Conservation (phyloP, 140 eudicot genomes). For the Erigeron philadelphicus region DNA sequence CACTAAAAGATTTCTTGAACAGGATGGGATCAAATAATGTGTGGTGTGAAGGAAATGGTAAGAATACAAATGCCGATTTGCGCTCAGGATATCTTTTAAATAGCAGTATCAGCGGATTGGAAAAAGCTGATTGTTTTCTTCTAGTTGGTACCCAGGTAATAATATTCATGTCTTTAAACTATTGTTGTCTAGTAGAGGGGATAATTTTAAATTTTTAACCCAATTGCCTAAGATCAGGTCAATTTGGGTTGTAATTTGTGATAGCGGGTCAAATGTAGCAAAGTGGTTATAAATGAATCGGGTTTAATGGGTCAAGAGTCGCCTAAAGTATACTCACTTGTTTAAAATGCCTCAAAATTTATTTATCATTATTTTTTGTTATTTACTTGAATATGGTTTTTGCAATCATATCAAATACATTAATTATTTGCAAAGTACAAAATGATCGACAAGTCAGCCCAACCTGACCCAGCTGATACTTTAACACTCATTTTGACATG, state of each 20-base stretch:
- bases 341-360: not conserved
- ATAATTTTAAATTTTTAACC: not conserved
- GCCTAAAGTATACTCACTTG: not conserved
- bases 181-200: not conserved
- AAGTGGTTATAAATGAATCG: not conserved
- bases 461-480: not conserved
- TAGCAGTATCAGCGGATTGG: constrained; percentile 72
- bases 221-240: not conserved
- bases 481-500: too few species aligned
- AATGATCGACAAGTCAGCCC: not conserved
- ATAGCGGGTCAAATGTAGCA: not conserved
- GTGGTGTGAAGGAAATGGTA: constrained; percentile 91
- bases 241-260: not conserved
- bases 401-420: not conserved
- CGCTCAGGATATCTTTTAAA: constrained; percentile 85
- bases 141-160: constrained; percentile 91
- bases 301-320: not conserved
- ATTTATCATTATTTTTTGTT: not conserved
- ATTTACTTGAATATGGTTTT: not conserved
- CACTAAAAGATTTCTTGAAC: constrained; percentile 80
- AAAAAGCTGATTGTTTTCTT: constrained; percentile 83
- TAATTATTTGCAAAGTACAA: not conserved
- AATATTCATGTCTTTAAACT: not conserved
- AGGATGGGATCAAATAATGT: constrained; percentile 82
- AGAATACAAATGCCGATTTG: constrained; percentile 67